Evolutionary conservation across 2,329 filamentous ascomycete genomes (phyloP).

Genomic region (Orbilia javanica): DNA sequence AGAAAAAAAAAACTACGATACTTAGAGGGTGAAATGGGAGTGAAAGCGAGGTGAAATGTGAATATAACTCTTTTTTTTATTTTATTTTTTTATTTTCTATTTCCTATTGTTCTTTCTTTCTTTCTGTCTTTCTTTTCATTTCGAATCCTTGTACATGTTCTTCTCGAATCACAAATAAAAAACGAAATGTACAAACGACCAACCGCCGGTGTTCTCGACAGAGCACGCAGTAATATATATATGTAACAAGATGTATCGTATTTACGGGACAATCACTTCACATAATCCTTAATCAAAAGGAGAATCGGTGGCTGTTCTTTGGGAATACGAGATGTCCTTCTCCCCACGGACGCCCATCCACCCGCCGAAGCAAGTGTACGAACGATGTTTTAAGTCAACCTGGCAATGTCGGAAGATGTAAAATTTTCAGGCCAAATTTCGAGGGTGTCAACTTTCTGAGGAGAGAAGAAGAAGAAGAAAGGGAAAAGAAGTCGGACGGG

Average conservation of each 20-base stretch:
- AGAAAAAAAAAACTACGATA: background rate
- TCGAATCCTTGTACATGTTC: slow-evolving; percentile 39
- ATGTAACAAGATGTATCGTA: slow-evolving; percentile 51
- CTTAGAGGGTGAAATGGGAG: background rate
- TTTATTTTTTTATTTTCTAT: slow-evolving; percentile 22
- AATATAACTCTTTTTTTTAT: slow-evolving; percentile 20
- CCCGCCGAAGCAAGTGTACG: background rate
- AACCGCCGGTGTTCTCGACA: background rate
- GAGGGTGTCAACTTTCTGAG: slow-evolving; percentile 59
- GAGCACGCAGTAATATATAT: background rate
- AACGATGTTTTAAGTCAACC: slow-evolving; percentile 45
- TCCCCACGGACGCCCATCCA: slow-evolving; percentile 47
- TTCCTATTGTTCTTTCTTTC: slow-evolving; percentile 7
- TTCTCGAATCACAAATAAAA: slow-evolving; percentile 38
- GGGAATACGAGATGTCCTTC: slow-evolving; percentile 58
- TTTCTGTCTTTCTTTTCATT: background rate
- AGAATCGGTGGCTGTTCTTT: slow-evolving; percentile 58
- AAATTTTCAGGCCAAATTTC: slow-evolving; percentile 59
- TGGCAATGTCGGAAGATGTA: slow-evolving; percentile 40
- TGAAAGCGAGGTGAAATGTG: slow-evolving; percentile 40
- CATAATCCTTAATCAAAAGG: slow-evolving; percentile 10
- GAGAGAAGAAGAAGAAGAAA: slow-evolving; percentile 50
- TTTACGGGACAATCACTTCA: slow-evolving; percentile 60
- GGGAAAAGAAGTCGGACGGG: slow-evolving; percentile 5
- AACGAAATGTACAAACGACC: slow-evolving; percentile 45